Conservation (phyloP, 805 yeast genomes). For the Ogataea henricii region DNA sequence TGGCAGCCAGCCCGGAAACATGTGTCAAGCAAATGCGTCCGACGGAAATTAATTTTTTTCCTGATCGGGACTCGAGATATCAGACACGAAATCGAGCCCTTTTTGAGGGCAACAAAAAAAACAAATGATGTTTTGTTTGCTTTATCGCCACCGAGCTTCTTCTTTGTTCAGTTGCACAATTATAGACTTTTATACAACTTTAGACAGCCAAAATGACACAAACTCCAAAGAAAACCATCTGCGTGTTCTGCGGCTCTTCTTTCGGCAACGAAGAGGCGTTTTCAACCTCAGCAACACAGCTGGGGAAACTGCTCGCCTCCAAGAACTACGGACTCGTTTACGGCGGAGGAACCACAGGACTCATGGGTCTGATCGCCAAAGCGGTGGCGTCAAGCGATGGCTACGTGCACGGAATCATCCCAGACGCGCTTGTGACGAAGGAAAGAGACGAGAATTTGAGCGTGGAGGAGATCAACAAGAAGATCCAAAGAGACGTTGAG, state of each 20-base stretch:
- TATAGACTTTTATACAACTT: not conserved
- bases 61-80: not conserved
- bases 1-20: too few species aligned
- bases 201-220: conserved; percentile 12
- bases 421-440: conserved; percentile 69
- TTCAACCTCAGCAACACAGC: conserved; percentile 51
- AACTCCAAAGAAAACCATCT: conserved; percentile 46
- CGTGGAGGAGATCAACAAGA: conserved; percentile 47
- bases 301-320: conserved; percentile 59
- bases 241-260: conserved; percentile 84
- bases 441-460: conserved; percentile 51
- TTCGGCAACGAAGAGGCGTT: conserved; percentile 56
- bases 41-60: too few species aligned
- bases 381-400: conserved; percentile 59
- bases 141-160: not conserved
- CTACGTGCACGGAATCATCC: conserved; percentile 79
- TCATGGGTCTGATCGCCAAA: conserved; percentile 74
- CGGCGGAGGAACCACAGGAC: conserved; percentile 86
- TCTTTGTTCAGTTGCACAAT: not conserved
- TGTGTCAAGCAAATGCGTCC: too few species aligned
- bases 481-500: conserved; percentile 53
- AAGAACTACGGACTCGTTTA: conserved; percentile 76
- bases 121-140: conserved; percentile 5
- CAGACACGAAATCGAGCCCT: not conserved
- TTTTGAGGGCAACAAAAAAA: not conserved